A percentile compares a stretch with the other conserved stretches of the same genome.
These are phyloP conservation scores for Citrus medica DNA, from an alignment of 345 rosid species.

Conservation along the genomic window DNA sequence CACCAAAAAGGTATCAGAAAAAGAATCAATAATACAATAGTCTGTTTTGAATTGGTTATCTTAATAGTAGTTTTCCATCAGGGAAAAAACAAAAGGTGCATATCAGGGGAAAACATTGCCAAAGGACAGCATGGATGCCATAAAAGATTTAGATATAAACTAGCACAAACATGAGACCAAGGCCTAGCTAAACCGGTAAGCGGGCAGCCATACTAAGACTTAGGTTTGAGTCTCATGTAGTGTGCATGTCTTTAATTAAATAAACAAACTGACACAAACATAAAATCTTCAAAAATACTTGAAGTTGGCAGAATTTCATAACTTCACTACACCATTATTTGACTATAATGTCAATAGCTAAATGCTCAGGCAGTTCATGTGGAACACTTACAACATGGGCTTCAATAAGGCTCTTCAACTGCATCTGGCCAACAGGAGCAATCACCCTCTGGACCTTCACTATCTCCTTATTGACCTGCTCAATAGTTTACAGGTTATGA, in stretches of 20 bases:
- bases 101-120: background rate
- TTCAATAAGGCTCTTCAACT: conserved; percentile 83
- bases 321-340: background rate
- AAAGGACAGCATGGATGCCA: background rate
- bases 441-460: conserved; percentile 91
- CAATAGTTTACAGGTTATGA: background rate
- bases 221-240: too few species aligned
- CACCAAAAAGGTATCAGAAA: background rate
- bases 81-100: background rate
- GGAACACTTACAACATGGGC: conserved; percentile 84
- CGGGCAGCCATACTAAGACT: too few species aligned
- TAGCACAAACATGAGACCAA: background rate
- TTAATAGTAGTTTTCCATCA: background rate
- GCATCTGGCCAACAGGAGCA: conserved; percentile 97
- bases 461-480: conserved; percentile 83
- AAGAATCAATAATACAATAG: background rate
- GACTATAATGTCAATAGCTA: background rate
- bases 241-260: too few species aligned
- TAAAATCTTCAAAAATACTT: background rate
- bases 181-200: too few species aligned
- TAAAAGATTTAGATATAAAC: background rate
- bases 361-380: background rate
- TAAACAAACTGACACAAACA: background rate
- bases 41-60: background rate
- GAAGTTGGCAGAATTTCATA: background rate